A percentile compares a stretch with the other conserved stretches of the same genome.
phyloP scores from a whole-genome alignment of 805 yeast genomes.

The Candida ascalaphidarum region DNA sequence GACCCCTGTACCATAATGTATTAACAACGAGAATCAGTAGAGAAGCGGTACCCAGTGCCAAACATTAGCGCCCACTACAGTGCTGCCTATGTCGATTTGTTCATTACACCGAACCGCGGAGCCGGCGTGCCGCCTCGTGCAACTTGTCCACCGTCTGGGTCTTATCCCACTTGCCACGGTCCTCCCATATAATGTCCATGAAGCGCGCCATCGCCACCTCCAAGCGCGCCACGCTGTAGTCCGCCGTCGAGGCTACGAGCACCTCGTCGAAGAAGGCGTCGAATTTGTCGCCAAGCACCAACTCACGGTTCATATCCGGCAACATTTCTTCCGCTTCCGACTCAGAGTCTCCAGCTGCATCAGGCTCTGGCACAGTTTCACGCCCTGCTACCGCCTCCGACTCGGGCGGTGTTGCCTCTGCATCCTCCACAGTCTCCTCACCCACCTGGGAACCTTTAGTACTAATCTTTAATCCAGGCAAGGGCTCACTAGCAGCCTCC shows the following conservation, averaged over 20 bases:
- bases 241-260: constrained; percentile 21
- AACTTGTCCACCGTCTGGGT: constrained; percentile 25
- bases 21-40: too few species aligned
- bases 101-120: not conserved
- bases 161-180: constrained; percentile 43
- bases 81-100: too few species aligned
- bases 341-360: constrained; percentile 13
- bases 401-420: not conserved
- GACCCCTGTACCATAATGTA: too few species aligned
- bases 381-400: constrained; percentile 1
- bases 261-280: constrained; percentile 15
- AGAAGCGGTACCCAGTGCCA: too few species aligned
- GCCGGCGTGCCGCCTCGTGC: constrained; percentile 7
- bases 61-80: too few species aligned
- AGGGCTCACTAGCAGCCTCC: too few species aligned
- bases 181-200: constrained; percentile 67
- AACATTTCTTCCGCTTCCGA: constrained; percentile 28
- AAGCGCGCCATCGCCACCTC: constrained; percentile 49
- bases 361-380: too few species aligned
- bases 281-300: constrained; percentile 16
- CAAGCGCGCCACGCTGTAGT: constrained; percentile 26
- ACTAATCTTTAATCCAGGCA: too few species aligned
- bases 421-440: not conserved
- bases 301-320: constrained; percentile 46
- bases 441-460: not conserved